phyloP scores from a whole-genome alignment of 2,329 filamentous ascomycete species.

The Fusarium sp. region DNA sequence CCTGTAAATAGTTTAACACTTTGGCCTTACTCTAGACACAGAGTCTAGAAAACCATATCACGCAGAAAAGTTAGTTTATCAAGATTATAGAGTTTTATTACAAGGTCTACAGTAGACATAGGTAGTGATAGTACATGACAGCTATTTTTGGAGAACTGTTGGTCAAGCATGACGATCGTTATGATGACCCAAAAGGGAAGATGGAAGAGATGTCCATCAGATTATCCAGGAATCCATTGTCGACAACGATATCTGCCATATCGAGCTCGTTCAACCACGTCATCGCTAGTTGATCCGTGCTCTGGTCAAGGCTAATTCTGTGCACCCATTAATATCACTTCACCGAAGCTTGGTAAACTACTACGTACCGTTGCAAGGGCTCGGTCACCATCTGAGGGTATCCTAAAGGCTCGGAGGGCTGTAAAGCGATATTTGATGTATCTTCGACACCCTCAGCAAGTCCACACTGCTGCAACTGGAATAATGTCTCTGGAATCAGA shows the following conservation, averaged over 20 bases:
- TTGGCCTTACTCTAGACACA: background rate
- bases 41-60: background rate
- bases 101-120: background rate
- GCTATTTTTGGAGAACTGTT: background rate
- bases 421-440: background rate
- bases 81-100: background rate
- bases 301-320: background rate
- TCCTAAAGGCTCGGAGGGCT: background rate
- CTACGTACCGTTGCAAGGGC: background rate
- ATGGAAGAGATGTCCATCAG: background rate
- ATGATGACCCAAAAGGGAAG: background rate
- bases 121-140: background rate
- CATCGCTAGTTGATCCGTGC: background rate
- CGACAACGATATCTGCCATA: background rate
- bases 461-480: background rate
- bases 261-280: background rate
- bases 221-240: background rate
- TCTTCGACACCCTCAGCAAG: background rate
- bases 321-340: accelerated
- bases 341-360: accelerated
- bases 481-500: background rate
- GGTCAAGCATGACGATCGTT: background rate
- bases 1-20: background rate
- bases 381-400: background rate
- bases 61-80: background rate